Base-by-base conservation (phyloP, 768 basidiomycete genomes). In the Trametes cubensis region DNA sequence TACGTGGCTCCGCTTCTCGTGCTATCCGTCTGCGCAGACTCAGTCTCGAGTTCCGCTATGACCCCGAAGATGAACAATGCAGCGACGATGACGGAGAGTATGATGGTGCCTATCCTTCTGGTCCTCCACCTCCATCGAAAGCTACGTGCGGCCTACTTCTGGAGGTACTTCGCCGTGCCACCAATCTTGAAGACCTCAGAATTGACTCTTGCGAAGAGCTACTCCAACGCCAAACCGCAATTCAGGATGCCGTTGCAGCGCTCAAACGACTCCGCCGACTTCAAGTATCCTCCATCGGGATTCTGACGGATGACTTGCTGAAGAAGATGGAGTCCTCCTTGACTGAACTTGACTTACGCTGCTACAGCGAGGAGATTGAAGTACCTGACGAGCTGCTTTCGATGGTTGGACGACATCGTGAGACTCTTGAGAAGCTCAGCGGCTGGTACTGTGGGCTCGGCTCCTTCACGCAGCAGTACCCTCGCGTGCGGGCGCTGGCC, bases 131-230 rank as follows among this genome's bases (percentile, higher is more conserved):
- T 4, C 34, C 20, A 2, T 21, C 51, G 1, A 52, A 52, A 23
- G 51, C 4, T 11, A 39, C 51, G 4, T 20, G 38, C 23, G 18
- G 11, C 10, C 38, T 13, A 20, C 51, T 52, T 11, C n/a, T 38
- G 28, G 14, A 44, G 23, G 25, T 45, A 10, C 42, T 55, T 6
- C 28, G 14, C 4, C 23, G 21, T 6, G 14, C 26, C 1, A 20
- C 26, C 7, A 34, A 55, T 18, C 28, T 55, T 2, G 55, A 55
- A 30, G 44, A 55, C 13, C 55, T 57, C 46, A 18, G 55, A 20
- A 47, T 57, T 10, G 55, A 57, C 55, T 57, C 45, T n/a, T 57
- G 55, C 45, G 55, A 57, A 39, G 55, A 57, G 45, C n/a, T 57
- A 4, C 30, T 57, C 21, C 15, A 47, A 21, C 45, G 7, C 45